phyloP scores from a whole-genome alignment of 495 filamentous ascomycete genomes.

The Penicillium malachiteum region DNA sequence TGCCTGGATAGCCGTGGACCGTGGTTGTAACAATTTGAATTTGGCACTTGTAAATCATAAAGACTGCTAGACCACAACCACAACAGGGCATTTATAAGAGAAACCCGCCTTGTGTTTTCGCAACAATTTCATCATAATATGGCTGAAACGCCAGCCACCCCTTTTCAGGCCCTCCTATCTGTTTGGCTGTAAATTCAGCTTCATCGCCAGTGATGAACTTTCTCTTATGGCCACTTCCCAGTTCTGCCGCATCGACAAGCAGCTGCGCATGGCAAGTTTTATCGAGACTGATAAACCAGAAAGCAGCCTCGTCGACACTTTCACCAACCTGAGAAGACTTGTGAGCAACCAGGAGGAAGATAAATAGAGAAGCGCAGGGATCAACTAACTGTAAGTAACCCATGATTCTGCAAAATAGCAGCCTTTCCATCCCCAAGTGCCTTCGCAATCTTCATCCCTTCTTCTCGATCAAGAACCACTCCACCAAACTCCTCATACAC shows the following conservation, averaged over 20 bases:
- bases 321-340: not conserved
- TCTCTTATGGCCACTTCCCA: conserved; percentile 46
- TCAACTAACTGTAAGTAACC: conserved; percentile 53
- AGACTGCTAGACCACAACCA: too few species aligned
- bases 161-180: conserved; percentile 12
- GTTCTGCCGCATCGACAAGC: conserved; percentile 50
- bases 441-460: conserved; percentile 51
- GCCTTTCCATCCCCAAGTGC: conserved; percentile 56
- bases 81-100: not conserved
- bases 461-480: conserved; percentile 54
- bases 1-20: too few species aligned
- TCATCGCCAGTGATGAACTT: conserved; percentile 33
- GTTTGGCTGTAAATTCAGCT: conserved; percentile 11
- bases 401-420: conserved; percentile 58
- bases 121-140: conserved; percentile 14
- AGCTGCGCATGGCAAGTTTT: conserved; percentile 59
- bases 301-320: conserved; percentile 4
- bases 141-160: conserved; percentile 17
- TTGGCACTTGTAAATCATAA: too few species aligned
- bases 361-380: conserved; percentile 31
- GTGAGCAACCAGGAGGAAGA: conserved; percentile 50
- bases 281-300: conserved; percentile 54
- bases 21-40: too few species aligned
- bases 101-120: conserved; percentile 11
- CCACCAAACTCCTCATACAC: conserved; percentile 44